Conservation (phyloP, 495 filamentous ascomycete species). For the Penicillium soppii region DNA sequence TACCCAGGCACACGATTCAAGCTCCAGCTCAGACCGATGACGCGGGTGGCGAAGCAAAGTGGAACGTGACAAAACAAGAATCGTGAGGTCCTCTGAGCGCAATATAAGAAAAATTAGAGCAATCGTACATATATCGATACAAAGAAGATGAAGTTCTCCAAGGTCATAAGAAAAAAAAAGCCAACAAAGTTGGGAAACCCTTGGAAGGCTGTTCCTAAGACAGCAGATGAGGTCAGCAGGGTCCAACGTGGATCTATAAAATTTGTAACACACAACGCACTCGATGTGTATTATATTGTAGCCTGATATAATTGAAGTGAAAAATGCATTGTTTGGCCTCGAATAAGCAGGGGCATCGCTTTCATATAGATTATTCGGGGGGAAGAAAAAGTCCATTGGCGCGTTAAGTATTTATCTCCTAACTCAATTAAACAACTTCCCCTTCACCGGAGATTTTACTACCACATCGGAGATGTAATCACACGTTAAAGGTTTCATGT, state of each 20-base stretch:
- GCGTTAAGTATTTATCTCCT: no score
- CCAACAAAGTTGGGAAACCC: background rate
- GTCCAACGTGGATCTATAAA: background rate
- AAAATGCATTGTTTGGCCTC: no score
- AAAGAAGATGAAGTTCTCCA: no score
- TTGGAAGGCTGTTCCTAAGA: background rate
- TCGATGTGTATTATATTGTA: no score
- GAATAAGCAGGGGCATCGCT: no score
- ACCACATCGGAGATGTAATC: no score
- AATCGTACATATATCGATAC: no score
- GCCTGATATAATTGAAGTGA: background rate
- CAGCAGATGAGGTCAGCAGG: background rate
- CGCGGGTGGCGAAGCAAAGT: slow-evolving; percentile 25
- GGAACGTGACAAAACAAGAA: slow-evolving; percentile 13
- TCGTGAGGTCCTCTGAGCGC: background rate
- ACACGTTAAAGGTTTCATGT: no score
- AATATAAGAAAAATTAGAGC: background rate
- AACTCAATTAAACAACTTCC: no score
- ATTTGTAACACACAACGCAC: background rate
- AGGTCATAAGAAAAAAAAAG: background rate
- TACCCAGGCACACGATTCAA: slow-evolving; percentile 7
- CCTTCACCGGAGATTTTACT: no score
- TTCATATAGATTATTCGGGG: no score
- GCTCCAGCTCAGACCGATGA: slow-evolving; percentile 21
- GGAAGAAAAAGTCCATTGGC: no score